Base-by-base conservation (phyloP, 1,139 yeast species). In the Saccharomyces uvarum region DNA sequence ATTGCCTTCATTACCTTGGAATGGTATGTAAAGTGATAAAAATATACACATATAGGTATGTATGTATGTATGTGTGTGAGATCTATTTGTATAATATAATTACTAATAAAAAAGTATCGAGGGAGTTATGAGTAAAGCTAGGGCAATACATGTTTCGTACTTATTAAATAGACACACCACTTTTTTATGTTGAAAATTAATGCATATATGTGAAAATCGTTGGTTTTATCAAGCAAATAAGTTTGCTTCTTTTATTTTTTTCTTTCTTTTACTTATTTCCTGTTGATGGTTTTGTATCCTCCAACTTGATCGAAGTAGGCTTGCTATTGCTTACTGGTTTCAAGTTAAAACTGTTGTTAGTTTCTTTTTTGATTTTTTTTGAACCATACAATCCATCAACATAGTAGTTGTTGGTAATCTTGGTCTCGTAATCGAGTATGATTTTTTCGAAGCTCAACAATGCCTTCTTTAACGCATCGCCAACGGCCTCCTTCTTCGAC, bases 1-100 rank as follows among this genome's bases (percentile, higher is more conserved):
- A 44, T 78, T 73, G 53, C 51, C 66, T 9, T 74, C 77, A 4
- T 51, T 57, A n/a, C 66, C 68, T 53, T 73, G 74, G 74, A 50
- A 55, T 42, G 57, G 51, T 47, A 28, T 21, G 50, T 38, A 16
- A 38, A 38, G 24, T 38, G 44, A 16, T 38, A 4, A 38, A 14
- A 38, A 38, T 38, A 16, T 38, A 19, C 9, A 38, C 26, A 21
- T 38, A 16, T 38, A 16, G 16, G 7, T 16, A 38, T 9, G 44
- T 38, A 38, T 19, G n/a, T 38, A 16, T 38, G 7, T 16, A 19
- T 9, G 44, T 38, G 19, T 19, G n/a, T 38, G 44, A 9, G 24
- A 16, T 38, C 44, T 38, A 38, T 38, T 38, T 38, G 44, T 38
- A 38, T 19, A 38, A 38, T 38, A 33, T 38, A 16, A 38, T 38